Conservation (phyloP, 306 rosid genomes). For the Fragaria ananassa region DNA sequence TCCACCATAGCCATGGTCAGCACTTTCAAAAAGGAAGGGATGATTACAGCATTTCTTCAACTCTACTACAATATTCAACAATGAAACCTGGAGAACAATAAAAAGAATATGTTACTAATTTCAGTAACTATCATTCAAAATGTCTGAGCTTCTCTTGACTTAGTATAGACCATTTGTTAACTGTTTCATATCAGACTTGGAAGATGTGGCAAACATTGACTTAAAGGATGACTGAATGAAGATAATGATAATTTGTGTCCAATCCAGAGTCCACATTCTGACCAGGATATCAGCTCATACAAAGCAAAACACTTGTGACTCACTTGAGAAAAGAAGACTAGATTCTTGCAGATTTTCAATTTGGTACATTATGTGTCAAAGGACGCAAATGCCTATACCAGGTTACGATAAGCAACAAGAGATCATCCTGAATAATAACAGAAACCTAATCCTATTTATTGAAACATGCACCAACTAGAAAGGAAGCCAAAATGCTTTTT, state of each 20-base stretch:
- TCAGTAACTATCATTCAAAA: not conserved
- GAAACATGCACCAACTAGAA: not conserved
- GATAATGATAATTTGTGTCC: not conserved
- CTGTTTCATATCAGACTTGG: not conserved
- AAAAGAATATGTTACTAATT: not conserved
- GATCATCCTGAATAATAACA: not conserved
- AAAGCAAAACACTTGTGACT: not conserved
- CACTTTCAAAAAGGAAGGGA: conserved; percentile 98
- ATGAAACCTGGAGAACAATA: conserved; percentile 71
- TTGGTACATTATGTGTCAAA: not conserved
- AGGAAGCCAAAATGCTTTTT: not conserved
- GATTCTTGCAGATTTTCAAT: not conserved
- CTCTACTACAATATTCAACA: conserved; percentile 95
- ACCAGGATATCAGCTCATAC: not conserved
- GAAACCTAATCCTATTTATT: not conserved
- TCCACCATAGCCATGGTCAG: conserved; percentile 99
- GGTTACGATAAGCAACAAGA: not conserved
- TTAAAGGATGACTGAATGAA: not conserved
- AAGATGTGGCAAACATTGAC: not conserved
- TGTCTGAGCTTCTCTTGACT: not conserved
- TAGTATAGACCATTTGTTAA: not conserved
- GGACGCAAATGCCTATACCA: not conserved
- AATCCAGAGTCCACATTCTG: not conserved
- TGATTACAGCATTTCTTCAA: conserved; percentile 99
- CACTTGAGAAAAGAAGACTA: not conserved